Percentiles rank a stretch among this genome's conserved stretches.
Evolutionary conservation across 352 stramenopile genomes (phyloP).

Genomic region (Phytopythium oedochilum): DNA sequence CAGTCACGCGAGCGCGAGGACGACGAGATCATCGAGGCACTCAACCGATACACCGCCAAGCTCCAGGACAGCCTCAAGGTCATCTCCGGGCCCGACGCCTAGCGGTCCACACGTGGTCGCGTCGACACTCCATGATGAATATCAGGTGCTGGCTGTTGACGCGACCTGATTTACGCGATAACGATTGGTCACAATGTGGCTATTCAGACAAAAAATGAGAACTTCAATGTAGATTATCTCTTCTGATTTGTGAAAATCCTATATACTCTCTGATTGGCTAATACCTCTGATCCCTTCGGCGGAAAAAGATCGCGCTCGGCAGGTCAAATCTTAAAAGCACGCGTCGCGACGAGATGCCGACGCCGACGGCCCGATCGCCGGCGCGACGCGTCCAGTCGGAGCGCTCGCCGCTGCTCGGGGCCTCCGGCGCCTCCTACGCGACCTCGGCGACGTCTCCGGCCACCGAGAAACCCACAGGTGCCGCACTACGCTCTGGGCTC

Average conservation of each 20-base stretch:
- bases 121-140: neutral
- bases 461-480: no score
- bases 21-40: slow-evolving; percentile 91
- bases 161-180: no score
- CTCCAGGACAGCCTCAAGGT: slow-evolving; percentile 92
- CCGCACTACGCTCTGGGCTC: no score
- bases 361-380: neutral
- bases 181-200: no score
- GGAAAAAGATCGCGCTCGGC: no score
- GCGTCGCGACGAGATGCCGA: neutral
- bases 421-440: neutral
- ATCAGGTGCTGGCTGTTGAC: no score
- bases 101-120: neutral
- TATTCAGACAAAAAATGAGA: no score
- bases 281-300: no score
- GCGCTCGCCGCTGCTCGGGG: slow-evolving; percentile 21
- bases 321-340: no score
- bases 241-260: no score
- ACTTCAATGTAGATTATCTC: no score
- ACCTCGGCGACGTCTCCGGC: neutral
- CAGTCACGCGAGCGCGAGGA: slow-evolving; percentile 87
- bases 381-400: slow-evolving; percentile 8
- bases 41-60: slow-evolving; percentile 93
- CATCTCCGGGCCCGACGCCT: slow-evolving; percentile 83
- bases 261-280: no score